These are phyloP conservation scores for Cornus florida DNA, from an alignment of 148 eudicot genomes.

Conservation along the genomic window DNA sequence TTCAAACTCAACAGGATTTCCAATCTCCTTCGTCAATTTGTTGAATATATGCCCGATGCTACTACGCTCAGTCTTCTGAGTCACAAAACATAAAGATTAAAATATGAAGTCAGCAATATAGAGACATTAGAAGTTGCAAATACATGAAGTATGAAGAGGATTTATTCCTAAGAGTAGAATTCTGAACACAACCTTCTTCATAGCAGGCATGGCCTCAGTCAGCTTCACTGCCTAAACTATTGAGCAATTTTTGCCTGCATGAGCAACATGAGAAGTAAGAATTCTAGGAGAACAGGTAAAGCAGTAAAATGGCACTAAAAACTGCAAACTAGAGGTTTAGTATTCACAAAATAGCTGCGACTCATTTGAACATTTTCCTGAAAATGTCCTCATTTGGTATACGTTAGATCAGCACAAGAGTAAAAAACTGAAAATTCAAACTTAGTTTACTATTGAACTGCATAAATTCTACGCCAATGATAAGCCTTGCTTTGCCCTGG, in stretches of 20 bases:
- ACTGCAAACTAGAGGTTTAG: not conserved
- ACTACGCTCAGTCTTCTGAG: slow-evolving; percentile 44
- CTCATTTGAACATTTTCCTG: not conserved
- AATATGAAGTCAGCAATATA: not conserved
- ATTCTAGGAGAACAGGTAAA: not conserved
- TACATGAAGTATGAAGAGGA: not conserved
- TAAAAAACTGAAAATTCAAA: not conserved
- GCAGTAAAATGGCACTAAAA: not conserved
- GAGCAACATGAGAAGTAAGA: not conserved
- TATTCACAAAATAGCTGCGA: not conserved
- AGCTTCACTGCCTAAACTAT: not conserved
- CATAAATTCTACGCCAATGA: no score
- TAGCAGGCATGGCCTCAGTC: slow-evolving; percentile 25
- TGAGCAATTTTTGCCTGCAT: slow-evolving; percentile 15
- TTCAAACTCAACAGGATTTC: slow-evolving; percentile 76
- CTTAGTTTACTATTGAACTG: not conserved
- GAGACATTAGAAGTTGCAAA: not conserved
- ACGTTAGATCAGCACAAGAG: not conserved
- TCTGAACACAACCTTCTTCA: slow-evolving; percentile 34
- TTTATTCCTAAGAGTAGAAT: not conserved
- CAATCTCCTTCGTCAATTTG: slow-evolving; percentile 62
- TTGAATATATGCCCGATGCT: slow-evolving; percentile 54
- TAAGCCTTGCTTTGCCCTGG: no score
- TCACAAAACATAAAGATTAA: slow-evolving; percentile 8
- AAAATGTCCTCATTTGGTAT: not conserved